Base-by-base conservation (phyloP, 148 eudicot genomes). In the Camellia lanceoleosa region DNA sequence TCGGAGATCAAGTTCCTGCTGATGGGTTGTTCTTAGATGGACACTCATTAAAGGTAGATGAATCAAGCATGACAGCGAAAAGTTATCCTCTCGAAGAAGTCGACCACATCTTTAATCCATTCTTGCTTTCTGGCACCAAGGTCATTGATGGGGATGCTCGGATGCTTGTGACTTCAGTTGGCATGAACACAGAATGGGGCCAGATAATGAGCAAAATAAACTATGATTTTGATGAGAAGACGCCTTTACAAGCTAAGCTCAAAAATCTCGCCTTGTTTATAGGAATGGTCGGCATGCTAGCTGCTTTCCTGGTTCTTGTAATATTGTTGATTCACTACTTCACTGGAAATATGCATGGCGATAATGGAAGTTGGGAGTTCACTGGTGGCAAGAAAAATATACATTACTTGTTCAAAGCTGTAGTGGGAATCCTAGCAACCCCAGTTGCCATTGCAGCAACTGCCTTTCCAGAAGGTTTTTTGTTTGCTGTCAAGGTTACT, bases 91-190 rank as follows among this genome's bases (percentile, higher is more conserved):
- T 49, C 2, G 38, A 30, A 30, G 68, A 41, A 23, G 58, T 78
- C 1, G 10, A 72, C 18, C 18, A 0, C 18, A 52, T 42, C 2
- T 30, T 30, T 30, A 67, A 79, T 47, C 79, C 82, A 1, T 83
- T 79, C 61, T 75, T 79, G 62, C 44, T 58, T 3, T 79, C 79
- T 1, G 85, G 85, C 13, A 74, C 75, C 13, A 79, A 55, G 47
- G 79, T 83, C 2, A 64, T 23, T 9, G 71, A 68, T n/a, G 82
- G 85, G 2, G 47, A 78, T 75, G 85, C 60, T 6, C 41, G 15
- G n/a, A 79, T 83, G 82, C 52, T 83, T 16, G 79, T 83, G 30
- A 82, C 78, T 14, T 59, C 85, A 3, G 85, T 83, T 3, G 85
- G 85, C 13, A 73, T 42, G 79, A 56, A 79, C 47, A 74, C 71